Base-by-base conservation (phyloP, 495 filamentous ascomycete species). In the Penicillium steckii region DNA sequence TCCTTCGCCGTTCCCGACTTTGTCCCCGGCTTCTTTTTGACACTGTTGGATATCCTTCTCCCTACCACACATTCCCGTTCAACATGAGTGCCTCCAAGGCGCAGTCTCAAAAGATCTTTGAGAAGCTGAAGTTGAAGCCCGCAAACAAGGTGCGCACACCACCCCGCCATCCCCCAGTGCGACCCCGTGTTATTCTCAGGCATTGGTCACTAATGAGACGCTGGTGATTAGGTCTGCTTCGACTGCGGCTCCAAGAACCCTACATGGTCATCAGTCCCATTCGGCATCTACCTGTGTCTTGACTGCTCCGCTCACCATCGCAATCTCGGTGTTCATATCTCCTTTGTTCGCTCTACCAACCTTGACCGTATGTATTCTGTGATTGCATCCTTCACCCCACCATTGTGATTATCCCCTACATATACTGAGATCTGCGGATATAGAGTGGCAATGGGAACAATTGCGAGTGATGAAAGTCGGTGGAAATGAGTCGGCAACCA, bases 391-490 rank as follows among this genome's bases (percentile, higher is more conserved):
- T 23, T n/a, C 35, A 15, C 9, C 5, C 21, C 38, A 13, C 12
- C 8, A 12, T 7, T 42, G 8, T 26, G 25, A n/a, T 8, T 15
- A 22, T 17, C 38, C 9, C 3, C 49, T 19, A 40, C 6, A 32
- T 32, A 40, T 19, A 49, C 60, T 72, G 56, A 72, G 56, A 43
- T 17, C 10, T 30, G 4, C 8, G 30, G n/a, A 33, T 45, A 44
- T 62, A 98, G 94, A 95, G 76, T 98, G 95, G 95, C 90, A 96
- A 87, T 97, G 94, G 93, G 92, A 97, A 64, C 92, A 97, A 65
- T 82, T 98, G 26, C 88, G 94, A 33, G 71, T 88, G n/a, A 98
- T 98, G 94, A 97, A 97, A 73, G 90, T 96, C 15, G 94, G 94
- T 58, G 94, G 94, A 50, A 98, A 98, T 67, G 94, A 97, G 71